Percentiles rank a stretch among this genome's conserved stretches.
phyloP scores from a whole-genome alignment of 2,329 filamentous ascomycete genomes.

The Colletotrichum sansevieriae region DNA sequence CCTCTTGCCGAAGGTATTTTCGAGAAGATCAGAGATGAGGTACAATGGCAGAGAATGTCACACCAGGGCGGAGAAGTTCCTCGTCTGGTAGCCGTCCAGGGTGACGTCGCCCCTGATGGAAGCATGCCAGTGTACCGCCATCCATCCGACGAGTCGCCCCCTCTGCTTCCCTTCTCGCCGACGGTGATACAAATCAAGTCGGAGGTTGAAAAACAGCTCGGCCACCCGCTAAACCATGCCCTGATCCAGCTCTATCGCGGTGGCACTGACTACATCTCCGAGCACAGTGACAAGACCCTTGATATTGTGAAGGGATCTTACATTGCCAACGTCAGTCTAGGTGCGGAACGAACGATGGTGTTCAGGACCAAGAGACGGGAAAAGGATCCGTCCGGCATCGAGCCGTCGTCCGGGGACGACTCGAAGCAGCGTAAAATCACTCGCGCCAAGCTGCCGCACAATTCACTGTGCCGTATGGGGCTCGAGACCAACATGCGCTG shows the following conservation, averaged over 20 bases:
- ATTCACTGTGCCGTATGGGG: slow-evolving; percentile 88
- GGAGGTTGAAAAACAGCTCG: slow-evolving; percentile 77
- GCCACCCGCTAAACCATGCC: slow-evolving; percentile 89
- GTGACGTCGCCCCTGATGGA: slow-evolving; percentile 75
- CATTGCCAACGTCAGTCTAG: slow-evolving; percentile 95
- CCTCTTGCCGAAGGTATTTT: slow-evolving; percentile 73
- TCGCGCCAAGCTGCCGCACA: slow-evolving; percentile 84
- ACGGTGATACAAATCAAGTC: slow-evolving; percentile 77
- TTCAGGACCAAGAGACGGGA: slow-evolving; percentile 82
- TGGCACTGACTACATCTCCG: slow-evolving; percentile 91
- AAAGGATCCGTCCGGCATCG: slow-evolving; percentile 52
- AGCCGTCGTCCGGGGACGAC: slow-evolving; percentile 36
- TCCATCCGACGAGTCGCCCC: slow-evolving; percentile 88
- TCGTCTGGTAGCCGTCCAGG: slow-evolving; percentile 90
- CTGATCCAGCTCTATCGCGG: slow-evolving; percentile 94
- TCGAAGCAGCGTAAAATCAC: slow-evolving; percentile 67
- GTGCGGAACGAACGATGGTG: slow-evolving; percentile 90
- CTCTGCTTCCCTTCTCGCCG: slow-evolving; percentile 80
- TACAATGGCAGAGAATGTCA: slow-evolving; percentile 91
- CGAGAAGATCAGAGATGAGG: slow-evolving; percentile 77
- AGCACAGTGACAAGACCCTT: slow-evolving; percentile 96
- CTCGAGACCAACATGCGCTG: slow-evolving; percentile 85
- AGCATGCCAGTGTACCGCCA: slow-evolving; percentile 93
- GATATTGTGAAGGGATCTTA: slow-evolving; percentile 86
- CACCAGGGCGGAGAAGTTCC: slow-evolving; percentile 94